These are phyloP conservation scores for Medicago ruthenica DNA, from an alignment of 306 rosid genomes.

Conservation along the genomic window DNA sequence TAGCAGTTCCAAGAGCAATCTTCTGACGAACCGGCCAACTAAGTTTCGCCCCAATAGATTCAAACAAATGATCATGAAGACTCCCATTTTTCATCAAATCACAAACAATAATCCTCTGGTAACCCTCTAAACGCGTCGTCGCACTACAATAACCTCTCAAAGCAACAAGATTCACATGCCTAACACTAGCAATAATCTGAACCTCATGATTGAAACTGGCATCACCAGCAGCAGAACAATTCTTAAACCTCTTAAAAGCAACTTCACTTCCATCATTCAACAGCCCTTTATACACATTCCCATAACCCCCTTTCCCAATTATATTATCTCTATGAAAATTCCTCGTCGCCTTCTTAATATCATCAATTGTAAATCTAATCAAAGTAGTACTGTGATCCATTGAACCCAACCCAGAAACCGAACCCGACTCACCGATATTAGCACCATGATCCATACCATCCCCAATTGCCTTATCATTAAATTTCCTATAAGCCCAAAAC, in stretches of 20 bases:
- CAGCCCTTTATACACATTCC: constrained; percentile 85
- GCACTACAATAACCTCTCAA: constrained; percentile 90
- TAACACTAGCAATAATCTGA: constrained; percentile 86
- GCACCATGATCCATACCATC: constrained; percentile 36
- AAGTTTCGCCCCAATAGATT: constrained; percentile 51
- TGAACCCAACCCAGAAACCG: constrained; percentile 64
- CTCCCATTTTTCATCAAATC: constrained; percentile 92
- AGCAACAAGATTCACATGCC: constrained; percentile 91
- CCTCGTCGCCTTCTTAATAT: constrained; percentile 74
- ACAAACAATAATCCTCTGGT: constrained; percentile 91
- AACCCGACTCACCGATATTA: constrained; percentile 46
- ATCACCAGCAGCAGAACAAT: constrained; percentile 87
- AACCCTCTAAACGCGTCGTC: constrained; percentile 73
- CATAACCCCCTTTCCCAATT: constrained; percentile 92
- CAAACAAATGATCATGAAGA: constrained; percentile 86
- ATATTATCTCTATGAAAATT: constrained; percentile 72
- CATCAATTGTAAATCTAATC: constrained; percentile 71
- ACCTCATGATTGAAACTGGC: constrained; percentile 84
- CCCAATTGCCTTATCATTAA: constrained; percentile 27
- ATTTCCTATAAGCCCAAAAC: constrained; percentile 52
- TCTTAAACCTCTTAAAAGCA: constrained; percentile 95
- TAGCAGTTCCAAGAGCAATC: constrained; percentile 86
- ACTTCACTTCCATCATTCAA: constrained; percentile 79
- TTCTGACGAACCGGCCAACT: constrained; percentile 79
- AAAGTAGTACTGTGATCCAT: constrained; percentile 75